Base-by-base conservation (phyloP, 495 filamentous ascomycete species). In the Hamigera avellanea region DNA sequence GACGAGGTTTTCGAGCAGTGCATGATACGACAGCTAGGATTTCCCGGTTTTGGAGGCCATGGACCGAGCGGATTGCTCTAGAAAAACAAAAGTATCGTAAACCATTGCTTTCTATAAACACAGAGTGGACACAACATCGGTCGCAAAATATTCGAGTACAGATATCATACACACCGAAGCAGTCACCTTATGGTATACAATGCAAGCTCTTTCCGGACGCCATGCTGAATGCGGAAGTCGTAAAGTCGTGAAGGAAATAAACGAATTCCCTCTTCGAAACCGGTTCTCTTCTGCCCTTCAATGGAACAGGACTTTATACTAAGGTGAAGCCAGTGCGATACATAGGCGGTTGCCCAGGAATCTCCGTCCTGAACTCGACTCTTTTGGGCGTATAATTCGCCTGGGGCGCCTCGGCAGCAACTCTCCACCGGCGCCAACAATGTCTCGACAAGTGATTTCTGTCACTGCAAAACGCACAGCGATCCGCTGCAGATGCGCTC, bases 401-500 rank as follows among this genome's bases (percentile, higher is more conserved):
- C 10, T 49, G 43, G 0, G 52, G 46, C 21, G 45, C 47, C 35
- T 57, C 46, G 3, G 46, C 48, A 14, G 49, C 44, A 3, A 48
- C 44, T 32, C 51, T 53, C 40, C 42, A 52, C 7, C 46, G 44
- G 15, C 50, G 47, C 45, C 47, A 52, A 39, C 53, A 56, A 37
- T 48, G 40, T 2, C 37, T 33, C 7, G 39, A 27, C 19, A 40
- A 44, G 21, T 55, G 49, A 27, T 43, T 35, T 9, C 29, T 33
- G 12, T 48, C 46, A 2, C 51, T 45, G 16, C 54, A 58, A 25
- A 48, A 53, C 12, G 38, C 39, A 32, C 54, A 55, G 16, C 42
- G 43, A 3, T 29, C 23, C 15, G 15, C 16, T 6, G 17, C 14
- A 16, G 42, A 32, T 34, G 26, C 15, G 14, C 39, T 35, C 12